Conservation (phyloP, 495 filamentous ascomycete genomes). For the Penicillium dipodomyicola region DNA sequence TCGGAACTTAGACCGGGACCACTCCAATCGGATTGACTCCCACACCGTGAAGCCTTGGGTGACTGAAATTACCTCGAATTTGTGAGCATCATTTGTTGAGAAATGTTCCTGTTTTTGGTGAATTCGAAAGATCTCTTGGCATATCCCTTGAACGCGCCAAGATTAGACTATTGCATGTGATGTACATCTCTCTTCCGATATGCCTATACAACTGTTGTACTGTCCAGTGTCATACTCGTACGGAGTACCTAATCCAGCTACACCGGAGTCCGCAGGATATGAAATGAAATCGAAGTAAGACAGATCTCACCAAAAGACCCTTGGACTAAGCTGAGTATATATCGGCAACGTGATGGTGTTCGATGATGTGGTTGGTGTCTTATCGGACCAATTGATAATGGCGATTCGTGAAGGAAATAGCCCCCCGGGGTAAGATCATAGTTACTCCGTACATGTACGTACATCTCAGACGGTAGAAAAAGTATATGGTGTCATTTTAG, state of each 20-base stretch:
- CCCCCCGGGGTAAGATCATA: no score
- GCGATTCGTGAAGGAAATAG: conserved; percentile 23
- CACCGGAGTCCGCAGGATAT: not conserved
- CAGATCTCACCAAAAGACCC: not conserved
- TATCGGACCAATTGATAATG: conserved; percentile 35
- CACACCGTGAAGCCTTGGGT: not conserved
- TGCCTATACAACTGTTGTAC: not conserved
- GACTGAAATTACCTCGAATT: conserved; percentile 9
- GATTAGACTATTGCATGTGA: conserved; percentile 4
- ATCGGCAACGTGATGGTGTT: conserved; percentile 31
- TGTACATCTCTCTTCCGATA: not conserved
- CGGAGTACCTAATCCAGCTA: not conserved
- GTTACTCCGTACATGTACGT: not conserved
- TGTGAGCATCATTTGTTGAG: conserved; percentile 11
- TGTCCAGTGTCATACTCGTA: no score
- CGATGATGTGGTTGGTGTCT: conserved; percentile 36
- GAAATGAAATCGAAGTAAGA: not conserved
- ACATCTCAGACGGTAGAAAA: conserved; percentile 3
- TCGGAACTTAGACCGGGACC: not conserved
- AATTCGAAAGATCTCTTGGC: conserved; percentile 10
- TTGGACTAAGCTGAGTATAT: not conserved
- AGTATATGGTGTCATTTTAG: not conserved
- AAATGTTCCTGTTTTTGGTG: not conserved
- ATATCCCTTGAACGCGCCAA: conserved; percentile 14
- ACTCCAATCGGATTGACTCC: conserved; percentile 1